These are phyloP conservation scores for Hanseniaspora occidentalis DNA, from an alignment of 805 yeast genomes.

Conservation along the genomic window DNA sequence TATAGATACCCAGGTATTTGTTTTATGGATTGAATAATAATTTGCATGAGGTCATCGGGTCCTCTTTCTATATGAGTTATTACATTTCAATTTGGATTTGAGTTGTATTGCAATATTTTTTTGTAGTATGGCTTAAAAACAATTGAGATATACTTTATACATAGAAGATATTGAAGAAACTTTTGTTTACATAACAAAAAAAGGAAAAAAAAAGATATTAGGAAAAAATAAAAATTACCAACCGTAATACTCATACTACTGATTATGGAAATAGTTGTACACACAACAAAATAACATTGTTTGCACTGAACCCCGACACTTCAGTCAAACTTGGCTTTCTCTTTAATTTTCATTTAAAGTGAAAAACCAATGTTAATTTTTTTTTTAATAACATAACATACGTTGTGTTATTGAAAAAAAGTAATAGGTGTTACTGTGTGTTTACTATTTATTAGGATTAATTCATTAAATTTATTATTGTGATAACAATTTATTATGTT, in stretches of 20 bases:
- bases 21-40: slow-evolving; percentile 4
- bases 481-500: not conserved
- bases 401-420: too few relatives aligned
- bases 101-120: too few relatives aligned
- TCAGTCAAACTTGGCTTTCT: slow-evolving; percentile 31
- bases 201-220: not conserved
- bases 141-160: too few relatives aligned
- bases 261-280: slow-evolving; percentile 5
- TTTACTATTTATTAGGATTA: too few relatives aligned
- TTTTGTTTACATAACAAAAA: too few relatives aligned
- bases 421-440: too few relatives aligned
- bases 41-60: slow-evolving; percentile 56
- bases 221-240: not conserved
- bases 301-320: slow-evolving; percentile 85
- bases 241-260: too few relatives aligned
- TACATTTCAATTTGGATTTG: not conserved
- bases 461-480: too few relatives aligned
- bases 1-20: not conserved
- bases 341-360: not conserved
- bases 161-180: too few relatives aligned
- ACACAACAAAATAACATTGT: slow-evolving; percentile 16
- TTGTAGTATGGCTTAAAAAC: too few relatives aligned
- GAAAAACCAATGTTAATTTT: not conserved
- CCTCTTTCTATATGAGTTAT: slow-evolving; percentile 33
- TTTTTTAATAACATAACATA: too few relatives aligned